phyloP scores from a whole-genome alignment of 2,329 filamentous ascomycete genomes.

The Trichocomaceae sp. region DNA sequence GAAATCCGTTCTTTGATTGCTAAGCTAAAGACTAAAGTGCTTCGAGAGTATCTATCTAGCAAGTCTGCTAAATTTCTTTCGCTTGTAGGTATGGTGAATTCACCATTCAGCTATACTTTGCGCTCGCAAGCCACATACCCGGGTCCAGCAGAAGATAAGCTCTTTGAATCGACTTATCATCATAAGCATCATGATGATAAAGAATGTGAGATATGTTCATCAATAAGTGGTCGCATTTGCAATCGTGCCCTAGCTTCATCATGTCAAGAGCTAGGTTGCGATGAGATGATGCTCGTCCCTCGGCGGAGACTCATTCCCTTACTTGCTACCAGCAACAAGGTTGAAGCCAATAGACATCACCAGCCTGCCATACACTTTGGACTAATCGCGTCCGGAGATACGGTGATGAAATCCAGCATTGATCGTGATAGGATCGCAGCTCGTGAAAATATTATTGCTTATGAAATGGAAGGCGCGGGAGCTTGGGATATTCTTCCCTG shows the following conservation, averaged over 20 bases:
- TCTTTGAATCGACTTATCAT: constrained; percentile 16
- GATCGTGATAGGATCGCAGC: constrained; percentile 32
- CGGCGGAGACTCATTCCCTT: neutral
- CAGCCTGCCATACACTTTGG: constrained; percentile 29
- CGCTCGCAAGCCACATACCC: constrained; percentile 11
- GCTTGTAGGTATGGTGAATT: neutral
- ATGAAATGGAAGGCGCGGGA: constrained; percentile 21
- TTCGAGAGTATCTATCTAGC: neutral
- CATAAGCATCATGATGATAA: constrained; percentile 20
- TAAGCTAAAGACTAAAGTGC: neutral
- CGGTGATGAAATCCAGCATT: constrained; percentile 35
- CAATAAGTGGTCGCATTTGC: neutral
- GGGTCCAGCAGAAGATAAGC: constrained; percentile 15
- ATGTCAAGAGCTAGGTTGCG: neutral
- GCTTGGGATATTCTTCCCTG: constrained; percentile 18
- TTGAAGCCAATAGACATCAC: neutral
- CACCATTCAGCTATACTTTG: neutral
- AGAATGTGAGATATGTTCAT: neutral
- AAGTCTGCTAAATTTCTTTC: neutral
- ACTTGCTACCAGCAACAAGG: neutral
- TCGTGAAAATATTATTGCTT: constrained; percentile 14
- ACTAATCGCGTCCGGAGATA: constrained; percentile 5
- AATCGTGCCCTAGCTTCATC: neutral
- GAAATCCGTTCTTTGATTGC: neutral
- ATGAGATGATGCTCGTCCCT: neutral